These are phyloP conservation scores for Arabis hirsuta DNA, from an alignment of 345 rosid genomes.

Conservation along the genomic window DNA sequence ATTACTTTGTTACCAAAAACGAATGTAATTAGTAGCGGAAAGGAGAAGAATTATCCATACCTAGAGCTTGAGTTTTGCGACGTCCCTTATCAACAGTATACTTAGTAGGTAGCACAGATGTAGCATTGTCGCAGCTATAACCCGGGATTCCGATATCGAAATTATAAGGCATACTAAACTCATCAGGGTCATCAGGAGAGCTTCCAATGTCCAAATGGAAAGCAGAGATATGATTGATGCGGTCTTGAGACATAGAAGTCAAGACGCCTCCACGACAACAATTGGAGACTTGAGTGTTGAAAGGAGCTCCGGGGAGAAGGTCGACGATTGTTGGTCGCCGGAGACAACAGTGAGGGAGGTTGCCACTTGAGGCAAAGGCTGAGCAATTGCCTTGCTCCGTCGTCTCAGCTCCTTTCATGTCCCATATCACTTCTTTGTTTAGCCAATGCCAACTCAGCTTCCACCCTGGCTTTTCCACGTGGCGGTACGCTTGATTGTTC, in stretches of 20 bases:
- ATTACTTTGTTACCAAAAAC: too few species aligned
- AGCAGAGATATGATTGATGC: slow-evolving; percentile 46
- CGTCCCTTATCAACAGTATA: slow-evolving; percentile 59
- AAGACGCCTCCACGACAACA: slow-evolving; percentile 85
- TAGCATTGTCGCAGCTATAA: slow-evolving; percentile 58
- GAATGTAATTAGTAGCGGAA: not conserved
- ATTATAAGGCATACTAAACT: slow-evolving; percentile 57
- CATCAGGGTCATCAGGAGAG: slow-evolving; percentile 6
- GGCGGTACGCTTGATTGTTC: slow-evolving; percentile 75
- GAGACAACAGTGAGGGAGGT: slow-evolving; percentile 76
- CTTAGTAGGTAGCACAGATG: slow-evolving; percentile 53
- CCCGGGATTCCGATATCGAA: slow-evolving; percentile 70
- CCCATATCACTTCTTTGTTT: slow-evolving; percentile 71
- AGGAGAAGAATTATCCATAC: slow-evolving; percentile 29
- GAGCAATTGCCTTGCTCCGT: slow-evolving; percentile 89
- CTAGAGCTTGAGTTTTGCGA: slow-evolving; percentile 75
- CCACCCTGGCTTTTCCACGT: slow-evolving; percentile 86
- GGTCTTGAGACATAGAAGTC: slow-evolving; percentile 66
- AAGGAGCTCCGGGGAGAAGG: slow-evolving; percentile 72
- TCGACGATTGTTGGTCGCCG: slow-evolving; percentile 65
- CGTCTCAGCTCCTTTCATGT: slow-evolving; percentile 78
- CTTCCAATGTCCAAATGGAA: slow-evolving; percentile 59
- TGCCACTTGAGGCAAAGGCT: slow-evolving; percentile 41
- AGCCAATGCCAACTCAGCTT: slow-evolving; percentile 71
- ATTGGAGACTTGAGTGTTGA: slow-evolving; percentile 54